These are phyloP conservation scores for Middelhovenomyces tepae DNA, from an alignment of 805 yeast species.

Conservation along the genomic window DNA sequence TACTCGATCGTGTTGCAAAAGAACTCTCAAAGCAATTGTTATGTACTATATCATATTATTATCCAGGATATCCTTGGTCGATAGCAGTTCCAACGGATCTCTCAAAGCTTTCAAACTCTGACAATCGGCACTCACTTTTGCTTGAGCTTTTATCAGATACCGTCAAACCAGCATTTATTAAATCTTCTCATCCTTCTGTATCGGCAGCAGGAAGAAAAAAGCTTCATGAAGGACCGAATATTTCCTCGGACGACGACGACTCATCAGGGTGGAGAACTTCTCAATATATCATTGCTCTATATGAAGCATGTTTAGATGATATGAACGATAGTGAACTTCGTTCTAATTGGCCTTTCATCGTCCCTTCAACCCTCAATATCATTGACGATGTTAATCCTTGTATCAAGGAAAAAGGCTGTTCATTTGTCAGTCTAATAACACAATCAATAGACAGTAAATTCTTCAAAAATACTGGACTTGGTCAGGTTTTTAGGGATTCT, in stretches of 20 bases:
- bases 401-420: slow-evolving; percentile 20
- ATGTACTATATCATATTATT: neutral
- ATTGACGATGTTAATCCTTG: slow-evolving; percentile 22
- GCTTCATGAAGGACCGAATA: neutral
- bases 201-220: slow-evolving; percentile 8
- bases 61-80: slow-evolving; percentile 7
- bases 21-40: no score
- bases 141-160: neutral
- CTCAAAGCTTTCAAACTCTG: neutral
- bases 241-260: slow-evolving; percentile 1
- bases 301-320: slow-evolving; percentile 5
- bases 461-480: slow-evolving; percentile 20
- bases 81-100: neutral
- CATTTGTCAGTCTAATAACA: slow-evolving; percentile 11
- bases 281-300: slow-evolving; percentile 6
- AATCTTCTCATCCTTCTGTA: slow-evolving; percentile 3
- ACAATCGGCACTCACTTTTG: no score
- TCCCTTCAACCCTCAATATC: slow-evolving; percentile 24
- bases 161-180: slow-evolving; percentile 6
- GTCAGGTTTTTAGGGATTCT: slow-evolving; percentile 22
- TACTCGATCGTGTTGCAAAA: no score
- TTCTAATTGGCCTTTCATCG: slow-evolving; percentile 23
- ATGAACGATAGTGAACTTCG: neutral
- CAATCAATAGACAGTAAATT: slow-evolving; percentile 7
- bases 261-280: neutral